Base-by-base conservation (phyloP, 352 stramenopile genomes). In the Paralagenidium karlingii region DNA sequence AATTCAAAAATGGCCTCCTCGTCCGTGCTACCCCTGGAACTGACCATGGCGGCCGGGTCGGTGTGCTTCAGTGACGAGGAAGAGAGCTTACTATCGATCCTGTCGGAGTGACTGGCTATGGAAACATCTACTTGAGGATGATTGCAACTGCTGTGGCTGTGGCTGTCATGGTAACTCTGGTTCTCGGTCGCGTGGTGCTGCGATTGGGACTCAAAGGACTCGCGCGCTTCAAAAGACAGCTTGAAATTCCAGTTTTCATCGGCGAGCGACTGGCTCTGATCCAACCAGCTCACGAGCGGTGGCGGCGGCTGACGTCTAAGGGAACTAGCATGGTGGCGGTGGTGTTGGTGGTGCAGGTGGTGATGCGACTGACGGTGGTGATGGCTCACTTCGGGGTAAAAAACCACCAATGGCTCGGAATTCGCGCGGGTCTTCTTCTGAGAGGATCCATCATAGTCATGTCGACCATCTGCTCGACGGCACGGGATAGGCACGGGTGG, bases 181-280 rank as follows among this genome's bases (percentile, higher is more conserved):
- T n/a, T n/a, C n/a, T n/a, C n/a, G n/a, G n/a, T n/a, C n/a, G n/a
- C n/a, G n/a, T n/a, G n/a, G n/a, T n/a, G n/a, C n/a, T 54, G 31
- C 43, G 24, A 8, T 33, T 39, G 5, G 38, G 51, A 51, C 37
- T 82, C 60, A 19, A 82, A 76, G 8, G 64, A 75, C 51, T 84
- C 65, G 15, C 70, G 67, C 11, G 60, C 55, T 36, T 84, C 70
- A 8, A 81, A 59, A 20, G 65, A 81, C 30, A 82, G 63, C 39
- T 82, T 82, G 47, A 66, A 81, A 61, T 84, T 64, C 70, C 68
- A 82, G 43, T 70, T 61, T 30, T 84, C 55, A 32, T 84, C 67
- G 61, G 63, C 78, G 12, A 79, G 55, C 21, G 56, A 62, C 37
- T 80, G 56, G 34, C 61, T 68, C 44, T 85, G 68, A 10, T 53